Base-by-base conservation (phyloP, 345 rosid species). In the Odontarrhena argentea region DNA sequence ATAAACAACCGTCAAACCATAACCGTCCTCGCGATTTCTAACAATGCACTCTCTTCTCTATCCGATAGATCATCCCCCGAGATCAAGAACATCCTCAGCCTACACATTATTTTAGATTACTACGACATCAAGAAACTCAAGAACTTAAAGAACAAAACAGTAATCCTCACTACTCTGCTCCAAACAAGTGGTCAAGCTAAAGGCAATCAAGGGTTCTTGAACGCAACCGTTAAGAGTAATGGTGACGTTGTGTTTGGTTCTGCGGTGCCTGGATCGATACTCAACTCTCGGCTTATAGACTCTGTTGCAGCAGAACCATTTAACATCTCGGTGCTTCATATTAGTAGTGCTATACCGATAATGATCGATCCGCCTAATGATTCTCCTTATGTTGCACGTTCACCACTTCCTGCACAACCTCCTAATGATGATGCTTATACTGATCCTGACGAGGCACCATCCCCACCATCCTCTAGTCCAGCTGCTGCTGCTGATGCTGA, bases 111-210 rank as follows among this genome's bases (percentile, higher is more conserved):
- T 18, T 83, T 92, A 55, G 95, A 92, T 59, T 87, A 84, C 80
- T 89, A 61, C 73, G 95, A 86, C 79, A 70, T 84, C 3, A 63
- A 71, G 11, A 89, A 87, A 74, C 95, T 92, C 75, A 91, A 85
- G 69, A 74, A 81, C 74, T 80, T 89, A 63, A 73, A 85, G 67
- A 68, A 82, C 1, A 89, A 86, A 68, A 55, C 91, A 54, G 73
- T 79, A 2, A 80, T 85, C 65, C 64, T 82, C 63, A 86, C 96
- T 60, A 92, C 92, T 38, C 96, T 92, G 42, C 83, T 85, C 79
- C 98, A 87, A 71, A 81, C 98, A 18, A 92, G 89, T 63, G 95
- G 98, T 2, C 81, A 80, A 57, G 98, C 95, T 56, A 83, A 81
- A 9, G 95, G 95, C 6, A 80, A 78, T 50, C 54, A 76, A 37